Evolutionary conservation across 2,329 filamentous ascomycete species (phyloP).

Genomic region (Pestalotiopsis sp.): DNA sequence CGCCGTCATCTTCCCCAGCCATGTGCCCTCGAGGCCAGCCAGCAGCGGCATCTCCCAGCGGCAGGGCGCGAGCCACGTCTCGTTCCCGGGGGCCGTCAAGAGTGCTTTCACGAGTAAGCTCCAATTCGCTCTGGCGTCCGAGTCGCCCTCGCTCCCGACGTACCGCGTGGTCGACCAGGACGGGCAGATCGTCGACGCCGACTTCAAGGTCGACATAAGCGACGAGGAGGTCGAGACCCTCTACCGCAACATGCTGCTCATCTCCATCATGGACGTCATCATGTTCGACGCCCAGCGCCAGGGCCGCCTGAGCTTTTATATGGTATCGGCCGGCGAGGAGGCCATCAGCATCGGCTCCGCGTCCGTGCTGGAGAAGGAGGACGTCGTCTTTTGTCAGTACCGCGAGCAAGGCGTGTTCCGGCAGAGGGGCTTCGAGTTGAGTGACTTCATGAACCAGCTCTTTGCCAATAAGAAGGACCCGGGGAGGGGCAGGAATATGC

Average conservation of each 20-base stretch:
- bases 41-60: slow-evolving; percentile 58
- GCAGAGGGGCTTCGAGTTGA: slow-evolving; percentile 83
- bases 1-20: slow-evolving; percentile 23
- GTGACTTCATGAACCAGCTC: slow-evolving; percentile 93
- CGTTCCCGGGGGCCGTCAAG: slow-evolving; percentile 95
- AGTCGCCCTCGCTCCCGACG: slow-evolving; percentile 79
- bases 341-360: slow-evolving; percentile 90
- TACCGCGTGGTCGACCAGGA: slow-evolving; percentile 92
- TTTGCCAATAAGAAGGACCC: slow-evolving; percentile 84
- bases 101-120: slow-evolving; percentile 87
- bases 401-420: slow-evolving; percentile 90
- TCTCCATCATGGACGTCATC: slow-evolving; percentile 90
- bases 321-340: slow-evolving; percentile 94
- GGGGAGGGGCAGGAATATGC: slow-evolving; percentile 91
- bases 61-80: slow-evolving; percentile 58
- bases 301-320: slow-evolving; percentile 94
- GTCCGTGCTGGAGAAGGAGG: slow-evolving; percentile 78
- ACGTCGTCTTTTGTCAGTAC: slow-evolving; percentile 94
- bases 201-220: slow-evolving; percentile 68
- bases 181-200: slow-evolving; percentile 78
- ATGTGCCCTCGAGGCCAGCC: slow-evolving; percentile 28
- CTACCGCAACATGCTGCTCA: slow-evolving; percentile 67
- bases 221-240: slow-evolving; percentile 64
- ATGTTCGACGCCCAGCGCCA: slow-evolving; percentile 99
- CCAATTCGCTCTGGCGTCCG: slow-evolving; percentile 74